A percentile compares a stretch with the other conserved stretches of the same genome.
phyloP scores from a whole-genome alignment of 305 asterid genomes.

The Solanum aculeatissimum region DNA sequence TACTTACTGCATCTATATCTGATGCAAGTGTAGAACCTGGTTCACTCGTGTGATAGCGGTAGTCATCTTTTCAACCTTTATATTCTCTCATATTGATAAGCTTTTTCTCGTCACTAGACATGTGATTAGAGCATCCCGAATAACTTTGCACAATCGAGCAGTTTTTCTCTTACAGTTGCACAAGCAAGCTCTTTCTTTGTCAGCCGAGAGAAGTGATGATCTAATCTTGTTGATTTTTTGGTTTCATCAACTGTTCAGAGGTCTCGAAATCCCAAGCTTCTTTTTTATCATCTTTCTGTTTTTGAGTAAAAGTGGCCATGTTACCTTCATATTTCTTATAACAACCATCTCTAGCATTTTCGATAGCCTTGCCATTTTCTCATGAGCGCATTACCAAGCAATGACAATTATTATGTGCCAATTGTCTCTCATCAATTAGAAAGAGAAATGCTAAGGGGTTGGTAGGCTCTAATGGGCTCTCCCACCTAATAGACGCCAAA shows the following conservation, averaged over 20 bases:
- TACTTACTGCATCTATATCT: too few relatives aligned
- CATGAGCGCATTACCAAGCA: not conserved
- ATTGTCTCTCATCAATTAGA: not conserved
- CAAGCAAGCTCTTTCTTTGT: not conserved
- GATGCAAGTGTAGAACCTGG: too few relatives aligned
- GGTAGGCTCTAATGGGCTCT: not conserved
- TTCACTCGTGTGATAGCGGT: too few relatives aligned
- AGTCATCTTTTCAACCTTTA: not conserved
- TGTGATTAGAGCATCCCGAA: not conserved
- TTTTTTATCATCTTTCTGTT: not conserved
- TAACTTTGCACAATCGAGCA: not conserved
- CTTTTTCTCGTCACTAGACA: not conserved
- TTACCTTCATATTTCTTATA: not conserved
- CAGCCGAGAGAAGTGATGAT: not conserved
- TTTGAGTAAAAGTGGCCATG: not conserved
- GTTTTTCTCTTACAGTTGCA: not conserved
- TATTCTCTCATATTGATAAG: not conserved
- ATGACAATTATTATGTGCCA: not conserved
- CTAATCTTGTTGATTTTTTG: not conserved
- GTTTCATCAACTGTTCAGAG: not conserved
- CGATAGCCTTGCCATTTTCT: not conserved
- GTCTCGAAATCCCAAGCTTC: not conserved
- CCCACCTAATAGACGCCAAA: not conserved
- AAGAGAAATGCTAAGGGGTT: not conserved
- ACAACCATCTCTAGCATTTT: not conserved